Evolutionary conservation across 2,329 filamentous ascomycete genomes (phyloP), one percentile per base, ranked within the genome.

Genomic region (Mycogone perniciosa): DNA sequence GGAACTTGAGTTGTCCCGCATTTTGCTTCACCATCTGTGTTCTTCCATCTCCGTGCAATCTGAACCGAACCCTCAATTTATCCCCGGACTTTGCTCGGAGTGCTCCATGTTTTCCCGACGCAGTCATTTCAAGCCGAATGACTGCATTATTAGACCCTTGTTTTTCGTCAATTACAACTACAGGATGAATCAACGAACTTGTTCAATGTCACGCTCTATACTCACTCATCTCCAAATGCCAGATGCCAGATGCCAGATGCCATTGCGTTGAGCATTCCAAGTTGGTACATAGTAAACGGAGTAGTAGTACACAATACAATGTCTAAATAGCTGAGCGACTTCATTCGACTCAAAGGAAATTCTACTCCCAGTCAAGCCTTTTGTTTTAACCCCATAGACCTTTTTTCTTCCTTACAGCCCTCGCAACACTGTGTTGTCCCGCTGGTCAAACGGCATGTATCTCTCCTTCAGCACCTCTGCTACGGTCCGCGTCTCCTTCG

Each of bases 391-490:
- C 10, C 37, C n/a, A 8, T 31, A 31, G 34, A 11, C 27, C 33
- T 26, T 43, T 30, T 33, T 26, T 33, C 46, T 27, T 44, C 39
- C 50, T 59, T 62, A 70, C 52, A 70, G 31, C 9, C 72, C 71
- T 58, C 74, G 63, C 53, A 77, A 62, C 50, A 69, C 64, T 30
- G 71, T 68, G 52, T 73, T 71, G 54, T 77, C 71, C 58, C 70
- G 68, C 61, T 72, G 57, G 39, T 73, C 70, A 53, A 77, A 64
- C 1, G 73, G 74, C 57, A 63, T 71, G 60, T 84, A 84, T 58
- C 80, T 69, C 62, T 82, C 77, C 44, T 68, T 71, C 47, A 84
- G 64, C 39, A 73, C 70, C 61, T 82, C 75, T 54, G 78, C 71
- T 20, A 77, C 75, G 42, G 70, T 76, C 67, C 76, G 76, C 53